phyloP scores from a whole-genome alignment of 306 rosid genomes.

The Trifolium repens region DNA sequence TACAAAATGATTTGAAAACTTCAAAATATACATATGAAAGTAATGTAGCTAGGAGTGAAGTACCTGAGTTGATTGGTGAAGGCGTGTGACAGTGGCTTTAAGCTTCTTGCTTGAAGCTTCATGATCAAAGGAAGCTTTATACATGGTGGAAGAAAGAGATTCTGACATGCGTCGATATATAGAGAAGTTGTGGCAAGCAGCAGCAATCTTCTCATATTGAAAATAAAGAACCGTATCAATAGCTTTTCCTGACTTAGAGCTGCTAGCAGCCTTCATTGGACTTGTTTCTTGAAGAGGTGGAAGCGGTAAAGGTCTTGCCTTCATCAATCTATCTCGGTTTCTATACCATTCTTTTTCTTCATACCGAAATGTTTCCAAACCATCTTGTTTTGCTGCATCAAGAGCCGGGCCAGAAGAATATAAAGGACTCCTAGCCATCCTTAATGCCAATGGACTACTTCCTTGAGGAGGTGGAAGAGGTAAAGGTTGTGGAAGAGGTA shows the following conservation, averaged over 20 bases:
- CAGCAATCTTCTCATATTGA: conserved; percentile 62
- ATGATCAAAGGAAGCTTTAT: conserved; percentile 81
- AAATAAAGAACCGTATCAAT: conserved; percentile 56
- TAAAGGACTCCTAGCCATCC: not conserved
- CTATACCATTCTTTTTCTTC: conserved; percentile 62
- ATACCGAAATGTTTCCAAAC: conserved; percentile 52
- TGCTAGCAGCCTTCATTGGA: conserved; percentile 55
- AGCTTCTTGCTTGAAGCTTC: conserved; percentile 61
- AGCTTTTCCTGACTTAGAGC: conserved; percentile 38
- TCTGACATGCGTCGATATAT: conserved; percentile 65
- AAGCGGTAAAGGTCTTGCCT: conserved; percentile 68
- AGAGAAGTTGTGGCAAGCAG: conserved; percentile 82
- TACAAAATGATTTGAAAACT: conserved; percentile 1
- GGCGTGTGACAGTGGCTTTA: conserved; percentile 83
- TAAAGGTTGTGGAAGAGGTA: conserved; percentile 86
- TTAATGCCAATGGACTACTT: conserved; percentile 36
- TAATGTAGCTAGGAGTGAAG: conserved; percentile 24
- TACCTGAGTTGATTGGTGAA: conserved; percentile 77
- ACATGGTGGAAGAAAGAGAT: conserved; percentile 64
- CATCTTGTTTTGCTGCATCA: conserved; percentile 39
- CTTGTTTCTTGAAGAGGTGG: conserved; percentile 58
- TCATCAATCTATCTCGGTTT: conserved; percentile 45
- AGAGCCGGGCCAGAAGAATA: not conserved
- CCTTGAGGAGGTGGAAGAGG: conserved; percentile 71
- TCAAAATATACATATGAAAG: not conserved